These are phyloP conservation scores for Colletotrichum caudatum DNA, from an alignment of 2,329 filamentous ascomycete genomes.

Conservation along the genomic window DNA sequence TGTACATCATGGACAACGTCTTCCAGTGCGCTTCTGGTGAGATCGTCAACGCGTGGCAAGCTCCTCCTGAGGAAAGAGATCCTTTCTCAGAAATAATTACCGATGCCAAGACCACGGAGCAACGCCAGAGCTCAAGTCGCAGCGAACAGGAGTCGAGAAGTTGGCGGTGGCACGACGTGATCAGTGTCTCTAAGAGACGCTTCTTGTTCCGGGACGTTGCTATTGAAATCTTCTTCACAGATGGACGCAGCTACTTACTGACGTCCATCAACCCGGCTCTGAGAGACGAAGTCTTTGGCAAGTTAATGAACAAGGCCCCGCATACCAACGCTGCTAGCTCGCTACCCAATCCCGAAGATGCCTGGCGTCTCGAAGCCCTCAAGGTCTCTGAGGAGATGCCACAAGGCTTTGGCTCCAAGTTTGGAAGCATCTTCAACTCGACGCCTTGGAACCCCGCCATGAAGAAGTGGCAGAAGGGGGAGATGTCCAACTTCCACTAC, in stretches of 20 bases:
- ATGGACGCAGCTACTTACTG: constrained; percentile 93
- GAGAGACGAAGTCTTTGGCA: constrained; percentile 84
- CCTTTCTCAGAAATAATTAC: constrained; percentile 96
- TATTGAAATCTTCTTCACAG: constrained; percentile 97
- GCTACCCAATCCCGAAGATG: constrained; percentile 83
- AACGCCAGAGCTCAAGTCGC: constrained; percentile 66
- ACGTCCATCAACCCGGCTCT: constrained; percentile 81
- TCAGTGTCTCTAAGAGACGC: constrained; percentile 94
- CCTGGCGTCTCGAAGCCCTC: constrained; percentile 90
- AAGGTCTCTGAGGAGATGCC: constrained; percentile 72
- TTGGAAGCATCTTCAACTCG: constrained; percentile 91
- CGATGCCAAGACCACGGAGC: constrained; percentile 72
- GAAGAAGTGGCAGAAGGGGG: constrained; percentile 89
- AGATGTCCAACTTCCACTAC: constrained; percentile 99
- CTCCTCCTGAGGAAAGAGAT: constrained; percentile 90
- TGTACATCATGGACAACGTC: constrained; percentile 97
- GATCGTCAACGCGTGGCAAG: constrained; percentile 96
- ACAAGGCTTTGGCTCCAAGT: constrained; percentile 82
- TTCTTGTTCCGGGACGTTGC: constrained; percentile 97
- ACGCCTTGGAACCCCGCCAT: constrained; percentile 86
- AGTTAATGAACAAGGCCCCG: constrained; percentile 82
- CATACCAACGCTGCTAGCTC: constrained; percentile 79
- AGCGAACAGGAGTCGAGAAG: constrained; percentile 85
- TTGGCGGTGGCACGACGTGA: constrained; percentile 95
- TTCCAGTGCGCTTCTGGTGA: constrained; percentile 96